A percentile compares a stretch with the other conserved stretches of the same genome.
Conservation (phyloP, 306 rosid genomes). For the Dryas octopetala region DNA sequence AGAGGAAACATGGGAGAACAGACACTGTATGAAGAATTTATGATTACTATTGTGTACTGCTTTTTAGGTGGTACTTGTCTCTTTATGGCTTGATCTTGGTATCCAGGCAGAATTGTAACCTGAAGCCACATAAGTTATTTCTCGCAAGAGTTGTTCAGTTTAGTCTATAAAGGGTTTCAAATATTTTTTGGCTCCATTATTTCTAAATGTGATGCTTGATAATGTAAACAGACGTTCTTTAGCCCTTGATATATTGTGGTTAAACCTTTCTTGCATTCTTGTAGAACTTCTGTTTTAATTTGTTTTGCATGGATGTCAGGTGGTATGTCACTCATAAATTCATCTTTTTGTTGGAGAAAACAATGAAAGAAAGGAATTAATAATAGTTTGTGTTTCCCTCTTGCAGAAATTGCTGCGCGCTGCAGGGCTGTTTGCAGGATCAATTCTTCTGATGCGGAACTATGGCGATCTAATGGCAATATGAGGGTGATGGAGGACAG, state of each 20-base stretch:
- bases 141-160: background rate
- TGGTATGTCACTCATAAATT: background rate
- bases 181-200: background rate
- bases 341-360: background rate
- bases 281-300: background rate
- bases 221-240: background rate
- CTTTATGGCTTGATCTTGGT: background rate
- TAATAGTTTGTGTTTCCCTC: background rate
- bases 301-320: background rate
- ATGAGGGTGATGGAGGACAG: constrained; percentile 32
- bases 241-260: background rate
- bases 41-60: background rate
- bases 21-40: background rate
- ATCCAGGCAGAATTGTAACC: background rate
- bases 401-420: constrained; percentile 88
- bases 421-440: constrained; percentile 68
- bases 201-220: background rate
- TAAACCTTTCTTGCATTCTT: background rate
- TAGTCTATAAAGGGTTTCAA: background rate
- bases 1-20: background rate
- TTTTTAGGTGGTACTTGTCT: background rate
- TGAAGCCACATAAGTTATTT: too few species aligned
- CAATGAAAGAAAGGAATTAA: background rate
- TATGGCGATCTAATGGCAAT: constrained; percentile 92
- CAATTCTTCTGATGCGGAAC: constrained; percentile 65